Conservation (phyloP, 83 land plant species). For the Picea mariana region DNA sequence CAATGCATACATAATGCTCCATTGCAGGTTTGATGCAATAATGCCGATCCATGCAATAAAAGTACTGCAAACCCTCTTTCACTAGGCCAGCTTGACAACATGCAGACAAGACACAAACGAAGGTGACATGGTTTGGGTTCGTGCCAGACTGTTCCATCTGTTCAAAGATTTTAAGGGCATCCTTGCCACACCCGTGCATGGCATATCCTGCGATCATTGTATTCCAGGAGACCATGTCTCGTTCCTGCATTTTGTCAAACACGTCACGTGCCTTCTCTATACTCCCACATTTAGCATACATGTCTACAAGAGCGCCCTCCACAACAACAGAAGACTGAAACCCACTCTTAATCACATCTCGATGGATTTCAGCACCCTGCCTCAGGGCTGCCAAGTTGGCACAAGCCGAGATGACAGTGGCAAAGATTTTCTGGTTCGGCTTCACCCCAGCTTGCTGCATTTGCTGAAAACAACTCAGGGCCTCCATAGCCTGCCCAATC, state of each 20-base stretch:
- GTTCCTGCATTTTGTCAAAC: neutral
- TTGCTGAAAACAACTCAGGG: conserved; percentile 5
- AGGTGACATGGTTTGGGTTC: neutral
- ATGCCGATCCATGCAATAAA: neutral
- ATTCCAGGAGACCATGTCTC: neutral
- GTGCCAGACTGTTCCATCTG: neutral
- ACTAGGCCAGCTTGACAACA: neutral
- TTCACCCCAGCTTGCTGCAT: conserved; percentile 21
- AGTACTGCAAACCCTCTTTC: neutral
- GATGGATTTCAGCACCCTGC: conserved; percentile 7
- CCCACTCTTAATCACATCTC: neutral
- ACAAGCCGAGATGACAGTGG: conserved; percentile 14
- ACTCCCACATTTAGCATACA: conserved; percentile 44
- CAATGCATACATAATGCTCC: neutral
- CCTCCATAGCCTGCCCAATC: conserved; percentile 12
- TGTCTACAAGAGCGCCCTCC: conserved; percentile 17
- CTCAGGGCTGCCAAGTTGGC: neutral
- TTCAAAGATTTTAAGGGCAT: neutral
- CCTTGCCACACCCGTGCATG: neutral
- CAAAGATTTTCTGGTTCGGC: conserved; percentile 20
- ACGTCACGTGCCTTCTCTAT: neutral
- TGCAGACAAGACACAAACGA: no score
- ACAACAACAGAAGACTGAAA: neutral
- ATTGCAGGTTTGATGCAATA: neutral
- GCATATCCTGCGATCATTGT: conserved; percentile 2